phyloP scores from a whole-genome alignment of 2,329 filamentous ascomycete genomes.

The Microsporum audouinii region DNA sequence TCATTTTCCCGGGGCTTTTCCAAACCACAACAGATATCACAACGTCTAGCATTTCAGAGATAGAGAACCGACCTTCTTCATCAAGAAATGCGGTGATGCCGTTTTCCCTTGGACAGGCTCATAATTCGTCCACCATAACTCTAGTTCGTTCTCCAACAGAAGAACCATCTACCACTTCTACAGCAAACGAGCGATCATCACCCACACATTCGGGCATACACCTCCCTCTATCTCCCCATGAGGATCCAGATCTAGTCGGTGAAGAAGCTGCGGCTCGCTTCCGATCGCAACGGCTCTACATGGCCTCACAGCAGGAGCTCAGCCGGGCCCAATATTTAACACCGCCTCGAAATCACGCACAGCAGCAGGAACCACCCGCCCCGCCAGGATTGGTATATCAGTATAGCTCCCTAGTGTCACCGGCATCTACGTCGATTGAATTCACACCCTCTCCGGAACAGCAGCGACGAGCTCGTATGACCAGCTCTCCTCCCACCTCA shows the following conservation, averaged over 20 bases:
- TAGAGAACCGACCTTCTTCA: neutral
- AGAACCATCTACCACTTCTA: neutral
- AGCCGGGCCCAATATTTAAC: slow-evolving; percentile 18
- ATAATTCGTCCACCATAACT: slow-evolving; percentile 10
- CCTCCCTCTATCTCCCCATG: slow-evolving; percentile 41
- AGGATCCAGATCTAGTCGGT: slow-evolving; percentile 58
- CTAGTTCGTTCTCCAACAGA: slow-evolving; percentile 7
- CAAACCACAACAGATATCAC: slow-evolving; percentile 17
- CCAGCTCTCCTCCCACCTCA: neutral
- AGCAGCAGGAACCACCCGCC: slow-evolving; percentile 4
- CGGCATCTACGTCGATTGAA: neutral
- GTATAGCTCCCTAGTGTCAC: slow-evolving; percentile 13
- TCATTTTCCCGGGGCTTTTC: slow-evolving; percentile 16
- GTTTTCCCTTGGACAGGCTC: neutral
- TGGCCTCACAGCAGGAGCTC: slow-evolving; percentile 39
- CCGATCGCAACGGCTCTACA: slow-evolving; percentile 41
- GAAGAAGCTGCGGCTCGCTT: slow-evolving; percentile 51
- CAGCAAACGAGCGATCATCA: neutral
- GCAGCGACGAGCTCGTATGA: neutral
- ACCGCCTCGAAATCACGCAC: neutral
- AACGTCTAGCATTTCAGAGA: neutral
- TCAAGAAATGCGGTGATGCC: neutral
- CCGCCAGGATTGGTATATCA: slow-evolving; percentile 28
- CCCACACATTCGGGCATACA: slow-evolving; percentile 4
- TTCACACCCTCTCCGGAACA: slow-evolving; percentile 1